Conservation (phyloP, 805 yeast genomes). For the Gaillardinia entomophila region DNA sequence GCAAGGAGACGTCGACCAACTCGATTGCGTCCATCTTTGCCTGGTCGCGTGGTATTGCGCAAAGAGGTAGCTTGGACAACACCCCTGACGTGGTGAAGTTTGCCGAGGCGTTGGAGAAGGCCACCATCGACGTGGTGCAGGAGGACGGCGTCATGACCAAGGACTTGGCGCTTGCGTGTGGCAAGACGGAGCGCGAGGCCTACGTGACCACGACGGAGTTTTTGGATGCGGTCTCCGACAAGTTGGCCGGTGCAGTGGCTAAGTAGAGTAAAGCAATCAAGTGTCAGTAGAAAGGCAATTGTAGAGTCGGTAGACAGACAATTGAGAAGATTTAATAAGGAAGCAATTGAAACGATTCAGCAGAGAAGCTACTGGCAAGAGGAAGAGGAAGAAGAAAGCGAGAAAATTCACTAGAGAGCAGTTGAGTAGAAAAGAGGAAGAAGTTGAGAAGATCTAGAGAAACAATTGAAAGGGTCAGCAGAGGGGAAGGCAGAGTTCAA, state of each 20-base stretch:
- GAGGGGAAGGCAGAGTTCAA: too few species aligned
- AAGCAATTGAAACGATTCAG: too few species aligned
- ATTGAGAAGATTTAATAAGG: too few species aligned
- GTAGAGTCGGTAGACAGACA: too few species aligned
- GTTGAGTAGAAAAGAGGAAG: too few species aligned
- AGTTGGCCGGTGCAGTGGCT: too few species aligned
- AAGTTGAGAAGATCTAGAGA: not conserved
- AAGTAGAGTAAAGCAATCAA: too few species aligned
- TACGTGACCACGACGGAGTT: slow-evolving; percentile 93
- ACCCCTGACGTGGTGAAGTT: slow-evolving; percentile 83
- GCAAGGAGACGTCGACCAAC: slow-evolving; percentile 95
- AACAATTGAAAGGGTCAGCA: not conserved
- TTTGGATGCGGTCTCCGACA: slow-evolving; percentile 71
- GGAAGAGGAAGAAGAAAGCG: too few species aligned
- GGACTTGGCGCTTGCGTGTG: slow-evolving; percentile 87
- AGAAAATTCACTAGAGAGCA: too few species aligned
- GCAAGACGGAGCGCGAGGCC: slow-evolving; percentile 73
- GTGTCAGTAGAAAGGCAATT: too few species aligned
- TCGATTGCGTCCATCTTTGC: slow-evolving; percentile 97
- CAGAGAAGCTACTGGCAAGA: not conserved
- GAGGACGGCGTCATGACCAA: slow-evolving; percentile 89
- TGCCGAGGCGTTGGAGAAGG: slow-evolving; percentile 73
- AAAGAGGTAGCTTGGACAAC: slow-evolving; percentile 83
- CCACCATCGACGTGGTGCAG: slow-evolving; percentile 81
- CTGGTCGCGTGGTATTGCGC: slow-evolving; percentile 90